These are phyloP conservation scores for Chaetomiaceae sp. DNA, from an alignment of 2,329 filamentous ascomycete genomes.

Conservation along the genomic window DNA sequence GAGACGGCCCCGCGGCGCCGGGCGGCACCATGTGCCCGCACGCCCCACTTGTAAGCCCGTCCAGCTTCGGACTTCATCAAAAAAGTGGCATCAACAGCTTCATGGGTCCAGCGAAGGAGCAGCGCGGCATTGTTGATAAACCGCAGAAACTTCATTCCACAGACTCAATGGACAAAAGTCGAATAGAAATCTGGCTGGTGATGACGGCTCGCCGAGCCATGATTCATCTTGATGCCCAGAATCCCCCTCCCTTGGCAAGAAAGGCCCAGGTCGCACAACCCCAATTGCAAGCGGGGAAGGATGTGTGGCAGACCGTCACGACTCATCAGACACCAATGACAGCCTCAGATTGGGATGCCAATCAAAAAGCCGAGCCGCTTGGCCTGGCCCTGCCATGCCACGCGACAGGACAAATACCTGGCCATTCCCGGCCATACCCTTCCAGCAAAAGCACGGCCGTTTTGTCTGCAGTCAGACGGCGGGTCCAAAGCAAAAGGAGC, in stretches of 20 bases:
- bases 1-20: not conserved
- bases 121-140: no score
- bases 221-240: no score
- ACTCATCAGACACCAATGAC: not conserved
- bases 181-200: no score
- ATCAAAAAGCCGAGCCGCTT: constrained; percentile 1
- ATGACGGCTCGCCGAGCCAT: no score
- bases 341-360: not conserved
- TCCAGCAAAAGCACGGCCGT: not conserved
- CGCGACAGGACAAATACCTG: not conserved
- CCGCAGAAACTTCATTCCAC: no score
- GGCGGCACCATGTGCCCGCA: not conserved
- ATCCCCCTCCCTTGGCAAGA: not conserved
- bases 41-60: not conserved
- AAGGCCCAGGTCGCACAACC: not conserved
- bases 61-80: no score
- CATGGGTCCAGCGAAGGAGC: no score
- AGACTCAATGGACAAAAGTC: no score
- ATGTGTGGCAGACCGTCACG: not conserved
- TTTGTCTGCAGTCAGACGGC: constrained; percentile 1
- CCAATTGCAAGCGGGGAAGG: not conserved
- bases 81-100: no score
- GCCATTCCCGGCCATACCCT: not conserved
- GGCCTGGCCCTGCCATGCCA: not conserved
- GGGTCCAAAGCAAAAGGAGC: not conserved